These are phyloP conservation scores for Trichosporon sp. DNA, from an alignment of 1,284 basidiomycete genomes.

Conservation along the genomic window DNA sequence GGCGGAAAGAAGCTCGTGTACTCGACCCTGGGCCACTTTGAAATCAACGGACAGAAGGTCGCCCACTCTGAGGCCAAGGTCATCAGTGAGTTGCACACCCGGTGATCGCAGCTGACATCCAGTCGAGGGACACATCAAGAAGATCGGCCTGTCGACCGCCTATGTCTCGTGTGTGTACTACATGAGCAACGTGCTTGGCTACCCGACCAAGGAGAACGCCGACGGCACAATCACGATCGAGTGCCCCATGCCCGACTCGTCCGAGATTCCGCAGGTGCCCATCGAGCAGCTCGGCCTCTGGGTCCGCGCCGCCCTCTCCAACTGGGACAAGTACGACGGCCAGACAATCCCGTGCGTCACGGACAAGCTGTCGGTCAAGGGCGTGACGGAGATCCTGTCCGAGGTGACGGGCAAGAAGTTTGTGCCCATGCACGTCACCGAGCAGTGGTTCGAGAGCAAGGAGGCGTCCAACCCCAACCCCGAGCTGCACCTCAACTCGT, in stretches of 20 bases:
- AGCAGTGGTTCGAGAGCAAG: constrained; percentile 27
- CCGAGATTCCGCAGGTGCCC: constrained; percentile 21
- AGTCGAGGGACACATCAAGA: constrained; percentile 23
- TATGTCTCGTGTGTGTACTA: constrained; percentile 24
- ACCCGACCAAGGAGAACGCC: constrained; percentile 10
- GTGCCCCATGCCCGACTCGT: constrained; percentile 26
- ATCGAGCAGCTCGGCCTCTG: constrained; percentile 33
- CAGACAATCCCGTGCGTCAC: constrained; percentile 25
- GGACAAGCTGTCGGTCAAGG: constrained; percentile 22
- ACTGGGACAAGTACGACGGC: constrained; percentile 27
- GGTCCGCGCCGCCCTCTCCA: constrained; percentile 22
- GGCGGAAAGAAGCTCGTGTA: constrained; percentile 18
- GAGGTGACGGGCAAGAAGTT: constrained; percentile 25
- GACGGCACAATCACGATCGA: constrained; percentile 25
- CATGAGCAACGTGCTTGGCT: constrained; percentile 25
- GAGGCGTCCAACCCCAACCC: constrained; percentile 25
- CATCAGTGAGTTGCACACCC: constrained; percentile 20
- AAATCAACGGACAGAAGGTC: constrained; percentile 19
- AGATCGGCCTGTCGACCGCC: constrained; percentile 18
- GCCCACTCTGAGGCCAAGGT: constrained; percentile 30
- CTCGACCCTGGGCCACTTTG: constrained; percentile 30
- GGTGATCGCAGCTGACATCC: background rate
- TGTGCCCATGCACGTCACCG: constrained; percentile 20
- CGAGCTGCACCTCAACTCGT: constrained; percentile 22
- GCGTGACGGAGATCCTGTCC: constrained; percentile 28